phyloP scores from a whole-genome alignment of 169 alveolate genomes.

The Eimeria maxima region DNA sequence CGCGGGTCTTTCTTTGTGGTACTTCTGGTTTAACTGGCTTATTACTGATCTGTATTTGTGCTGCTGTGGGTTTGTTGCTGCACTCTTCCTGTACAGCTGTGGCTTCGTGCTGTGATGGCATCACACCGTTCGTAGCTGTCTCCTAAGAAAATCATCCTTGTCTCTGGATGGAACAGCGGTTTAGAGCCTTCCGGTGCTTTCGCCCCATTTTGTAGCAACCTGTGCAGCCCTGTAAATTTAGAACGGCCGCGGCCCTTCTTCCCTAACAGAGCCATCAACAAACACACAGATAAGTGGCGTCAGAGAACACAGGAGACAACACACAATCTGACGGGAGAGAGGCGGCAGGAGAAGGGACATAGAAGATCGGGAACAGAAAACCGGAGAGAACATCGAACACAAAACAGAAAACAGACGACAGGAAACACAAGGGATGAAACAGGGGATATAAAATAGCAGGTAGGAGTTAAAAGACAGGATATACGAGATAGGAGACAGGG shows the following conservation, averaged over 20 bases:
- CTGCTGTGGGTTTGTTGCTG: neutral
- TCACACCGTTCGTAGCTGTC: constrained; percentile 60
- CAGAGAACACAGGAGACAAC: neutral
- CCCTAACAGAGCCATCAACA: neutral
- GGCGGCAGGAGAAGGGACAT: neutral
- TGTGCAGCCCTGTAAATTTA: neutral
- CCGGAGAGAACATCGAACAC: neutral
- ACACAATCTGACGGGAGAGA: neutral
- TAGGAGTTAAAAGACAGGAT: neutral
- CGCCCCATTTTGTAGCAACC: neutral
- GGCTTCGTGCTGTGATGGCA: neutral
- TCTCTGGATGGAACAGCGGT: neutral
- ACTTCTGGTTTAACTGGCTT: too few relatives aligned
- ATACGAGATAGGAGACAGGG: neutral
- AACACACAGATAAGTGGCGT: neutral
- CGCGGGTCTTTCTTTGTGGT: too few relatives aligned
- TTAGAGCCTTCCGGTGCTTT: neutral
- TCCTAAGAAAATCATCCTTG: constrained; percentile 48
- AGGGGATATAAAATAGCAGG: neutral
- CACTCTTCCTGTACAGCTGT: neutral
- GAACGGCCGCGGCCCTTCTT: neutral
- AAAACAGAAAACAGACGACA: neutral
- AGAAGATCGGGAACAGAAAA: neutral
- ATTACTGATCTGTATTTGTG: neutral
- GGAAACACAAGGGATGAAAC: neutral